Evolutionary conservation across 1,139 yeast genomes (phyloP), one percentile per base, ranked within the genome.

Genomic region (Yamadazyma trypodendri): DNA sequence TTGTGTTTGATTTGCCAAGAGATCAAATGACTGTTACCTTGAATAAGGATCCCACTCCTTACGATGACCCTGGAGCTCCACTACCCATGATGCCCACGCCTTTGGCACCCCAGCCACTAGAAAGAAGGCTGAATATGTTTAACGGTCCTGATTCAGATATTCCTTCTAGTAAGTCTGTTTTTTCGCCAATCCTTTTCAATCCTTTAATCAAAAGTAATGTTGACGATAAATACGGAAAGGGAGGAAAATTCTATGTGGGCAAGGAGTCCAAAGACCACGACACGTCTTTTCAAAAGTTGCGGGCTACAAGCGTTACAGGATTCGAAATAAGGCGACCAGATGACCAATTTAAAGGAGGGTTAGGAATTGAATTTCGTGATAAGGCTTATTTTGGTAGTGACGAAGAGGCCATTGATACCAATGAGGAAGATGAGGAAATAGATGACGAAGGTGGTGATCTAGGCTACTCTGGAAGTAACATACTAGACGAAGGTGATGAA

Each of bases 201-300:
- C 94, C 95, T 0, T 75, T 81, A 24, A 86, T 87, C 36, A 80
- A 80, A 44, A 77, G 79, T 36, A 80, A 78, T 43, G 81, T 88
- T 20, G 96, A 88, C 55, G 80, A 85, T 39, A 88, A 88, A 52
- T 88, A 88, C 50, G 84, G 86, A 6, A 76, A 77, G 49, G 96
- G 96, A 6, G 96, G 96, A 2, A 84, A 87, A 51, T 88, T 84
- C 52, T 86, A 81, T 53, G 86, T 81, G 7, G 60, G 61, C 6
- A 61, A 65, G 36, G 74, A 69, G 17, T 15, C 32, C 3, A 38
- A 36, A 13, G 51, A 46, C 5, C 15, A 32, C 6, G 50, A 48
- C 6, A 43, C 54, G 3, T 48, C 63, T 2, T 61, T 55, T 13
- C 54, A 55, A 2, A 67, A 58, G 32, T 38, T 63, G 9, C 46